phyloP scores from a whole-genome alignment of 2,329 filamentous ascomycete species.

The Myotisia sp. region DNA sequence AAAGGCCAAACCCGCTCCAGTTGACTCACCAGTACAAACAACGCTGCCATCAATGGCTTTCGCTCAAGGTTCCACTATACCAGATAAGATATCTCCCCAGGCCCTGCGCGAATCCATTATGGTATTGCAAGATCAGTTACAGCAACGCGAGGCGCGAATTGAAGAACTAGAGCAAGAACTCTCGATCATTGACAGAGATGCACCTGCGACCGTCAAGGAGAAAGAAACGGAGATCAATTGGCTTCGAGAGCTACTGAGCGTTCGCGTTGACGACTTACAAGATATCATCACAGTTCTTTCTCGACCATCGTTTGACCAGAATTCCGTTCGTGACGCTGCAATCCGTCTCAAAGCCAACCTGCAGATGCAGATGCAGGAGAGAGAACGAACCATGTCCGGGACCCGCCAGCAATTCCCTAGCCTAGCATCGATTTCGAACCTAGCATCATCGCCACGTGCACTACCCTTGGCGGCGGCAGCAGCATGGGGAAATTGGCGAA shows the following conservation, averaged over 20 bases:
- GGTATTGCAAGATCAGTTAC: conserved; percentile 89
- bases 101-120: conserved; percentile 91
- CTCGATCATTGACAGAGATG: conserved; percentile 57
- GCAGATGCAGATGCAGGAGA: conserved; percentile 95
- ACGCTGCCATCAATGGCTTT: conserved; percentile 35
- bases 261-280: conserved; percentile 78
- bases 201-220: conserved; percentile 70
- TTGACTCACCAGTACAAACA: conserved; percentile 28
- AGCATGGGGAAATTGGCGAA: conserved; percentile 95
- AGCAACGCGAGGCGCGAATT: conserved; percentile 80
- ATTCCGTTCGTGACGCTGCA: conserved; percentile 72
- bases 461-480: conserved; percentile 76
- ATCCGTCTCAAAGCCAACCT: conserved; percentile 88
- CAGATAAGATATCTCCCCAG: conserved; percentile 85
- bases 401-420: conserved; percentile 52
- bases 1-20: conserved; percentile 27
- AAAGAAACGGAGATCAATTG: conserved; percentile 88
- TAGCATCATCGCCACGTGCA: conserved; percentile 62
- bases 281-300: conserved; percentile 76
- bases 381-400: conserved; percentile 66
- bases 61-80: conserved; percentile 37
- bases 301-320: conserved; percentile 59
- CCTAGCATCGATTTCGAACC: conserved; percentile 59
- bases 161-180: conserved; percentile 69
- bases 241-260: conserved; percentile 83